Conservation (phyloP, 192 early-diverging fungal species). For the Allomyces macrogynus region DNA sequence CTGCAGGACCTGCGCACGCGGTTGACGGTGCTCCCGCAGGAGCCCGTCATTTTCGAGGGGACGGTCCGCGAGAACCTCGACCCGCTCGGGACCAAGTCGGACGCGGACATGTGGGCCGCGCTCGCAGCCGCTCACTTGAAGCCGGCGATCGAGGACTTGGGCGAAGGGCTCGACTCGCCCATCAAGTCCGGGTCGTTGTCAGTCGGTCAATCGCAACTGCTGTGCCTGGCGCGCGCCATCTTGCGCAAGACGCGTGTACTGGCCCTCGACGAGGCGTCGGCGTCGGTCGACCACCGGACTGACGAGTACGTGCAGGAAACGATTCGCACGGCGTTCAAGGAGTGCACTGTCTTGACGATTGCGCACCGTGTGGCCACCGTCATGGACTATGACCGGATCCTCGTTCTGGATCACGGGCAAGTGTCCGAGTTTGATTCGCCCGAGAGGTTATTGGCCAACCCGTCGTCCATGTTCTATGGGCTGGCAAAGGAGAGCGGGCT, state of each 20-base stretch:
- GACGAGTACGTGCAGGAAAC: slow-evolving; percentile 36
- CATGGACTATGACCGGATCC: slow-evolving; percentile 53
- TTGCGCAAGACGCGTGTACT: slow-evolving; percentile 11
- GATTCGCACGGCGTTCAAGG: slow-evolving; percentile 25
- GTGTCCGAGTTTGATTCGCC: slow-evolving; percentile 28
- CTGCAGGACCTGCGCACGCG: slow-evolving; percentile 14
- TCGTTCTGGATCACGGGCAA: slow-evolving; percentile 24
- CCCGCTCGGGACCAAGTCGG: slow-evolving; percentile 2
- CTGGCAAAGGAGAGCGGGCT: slow-evolving; percentile 28
- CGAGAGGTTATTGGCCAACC: slow-evolving; percentile 15
- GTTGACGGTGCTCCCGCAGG: slow-evolving; percentile 8
- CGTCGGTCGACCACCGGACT: slow-evolving; percentile 33
- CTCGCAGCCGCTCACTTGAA: slow-evolving; percentile 3
- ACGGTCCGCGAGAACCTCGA: slow-evolving; percentile 6
- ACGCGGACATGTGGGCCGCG: slow-evolving; percentile 5
- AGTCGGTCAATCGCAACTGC: slow-evolving; percentile 30
- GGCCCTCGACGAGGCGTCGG: slow-evolving; percentile 27
- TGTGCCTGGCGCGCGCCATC: slow-evolving; percentile 28
- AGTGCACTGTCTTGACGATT: slow-evolving; percentile 38
- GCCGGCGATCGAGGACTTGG: slow-evolving; percentile 6
- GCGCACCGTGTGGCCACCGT: slow-evolving; percentile 39
- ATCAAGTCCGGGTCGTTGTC: slow-evolving; percentile 6
- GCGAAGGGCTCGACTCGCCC: slow-evolving; percentile 5
- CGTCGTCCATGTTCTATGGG: slow-evolving; percentile 21
- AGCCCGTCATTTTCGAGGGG: slow-evolving; percentile 5